A percentile compares a stretch with the other conserved stretches of the same genome.
Conservation (phyloP, 1,139 yeast species). For the Geotrichum fermentans region DNA sequence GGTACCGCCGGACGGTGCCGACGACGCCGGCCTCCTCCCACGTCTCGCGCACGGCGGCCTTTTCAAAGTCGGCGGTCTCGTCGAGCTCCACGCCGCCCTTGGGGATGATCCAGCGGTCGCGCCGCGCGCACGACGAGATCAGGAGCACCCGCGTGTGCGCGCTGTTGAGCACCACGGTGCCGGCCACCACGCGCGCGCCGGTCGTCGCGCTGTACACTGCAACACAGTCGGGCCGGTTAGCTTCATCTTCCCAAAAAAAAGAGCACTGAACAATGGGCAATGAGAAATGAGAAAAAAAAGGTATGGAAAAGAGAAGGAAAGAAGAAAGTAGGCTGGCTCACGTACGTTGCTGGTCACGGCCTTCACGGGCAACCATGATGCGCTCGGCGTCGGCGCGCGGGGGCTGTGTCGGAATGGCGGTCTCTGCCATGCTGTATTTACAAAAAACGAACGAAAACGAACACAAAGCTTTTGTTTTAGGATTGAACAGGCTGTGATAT, state of each 20-base stretch:
- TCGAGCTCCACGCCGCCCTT: conserved; percentile 94
- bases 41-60: conserved; percentile 76
- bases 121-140: conserved; percentile 67
- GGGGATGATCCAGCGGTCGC: conserved; percentile 78
- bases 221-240: conserved; percentile 16
- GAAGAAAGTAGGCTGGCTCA: not conserved
- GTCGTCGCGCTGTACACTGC: conserved; percentile 46
- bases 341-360: conserved; percentile 44
- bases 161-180: conserved; percentile 69
- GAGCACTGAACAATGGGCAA: no score
- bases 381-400: no score
- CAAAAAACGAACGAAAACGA: no score
- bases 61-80: conserved; percentile 49
- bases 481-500: no score
- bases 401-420: not conserved
- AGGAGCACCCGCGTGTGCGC: conserved; percentile 60
- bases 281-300: not conserved
- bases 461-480: no score
- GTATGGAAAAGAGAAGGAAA: not conserved
- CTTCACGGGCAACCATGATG: conserved; percentile 42
- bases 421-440: not conserved
- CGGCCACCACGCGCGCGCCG: conserved; percentile 87
- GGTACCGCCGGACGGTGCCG: conserved; percentile 50
- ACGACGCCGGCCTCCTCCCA: conserved; percentile 97
- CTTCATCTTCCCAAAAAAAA: no score